phyloP scores from a whole-genome alignment of 768 basidiomycete genomes.

The Krasilnikovozyma curviuscula region DNA sequence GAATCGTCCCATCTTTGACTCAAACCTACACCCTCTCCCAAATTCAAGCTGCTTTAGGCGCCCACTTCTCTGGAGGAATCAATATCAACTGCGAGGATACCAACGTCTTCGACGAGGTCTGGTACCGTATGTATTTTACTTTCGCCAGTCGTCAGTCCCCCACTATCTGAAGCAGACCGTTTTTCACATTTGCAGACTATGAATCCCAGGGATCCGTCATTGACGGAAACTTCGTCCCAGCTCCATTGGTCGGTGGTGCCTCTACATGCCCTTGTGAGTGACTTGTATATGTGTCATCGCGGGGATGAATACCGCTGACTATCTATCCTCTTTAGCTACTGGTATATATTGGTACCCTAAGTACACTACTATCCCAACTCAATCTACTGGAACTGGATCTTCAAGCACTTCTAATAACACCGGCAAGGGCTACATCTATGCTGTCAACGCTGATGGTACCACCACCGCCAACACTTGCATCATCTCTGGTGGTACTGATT shows the following conservation, averaged over 20 bases:
- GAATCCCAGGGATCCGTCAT: conserved; percentile 2
- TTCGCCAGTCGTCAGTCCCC: conserved; percentile 1
- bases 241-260: background rate
- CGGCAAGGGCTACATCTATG: conserved; percentile 9
- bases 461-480: conserved; percentile 6
- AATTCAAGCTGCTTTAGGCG: conserved; percentile 13
- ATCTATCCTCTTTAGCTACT: background rate
- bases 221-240: conserved; percentile 13
- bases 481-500: conserved; percentile 4
- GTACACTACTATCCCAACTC: background rate
- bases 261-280: conserved; percentile 16
- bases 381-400: background rate
- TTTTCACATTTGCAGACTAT: too few relatives aligned
- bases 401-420: too few relatives aligned
- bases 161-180: too few relatives aligned
- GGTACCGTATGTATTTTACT: too few relatives aligned
- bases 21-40: conserved; percentile 37
- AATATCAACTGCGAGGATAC: conserved; percentile 10
- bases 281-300: too few relatives aligned
- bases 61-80: conserved; percentile 4
- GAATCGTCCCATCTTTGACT: conserved; percentile 48
- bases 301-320: background rate
- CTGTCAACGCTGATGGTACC: background rate
- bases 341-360: conserved; percentile 7
- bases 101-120: conserved; percentile 4